Evolutionary conservation across 352 stramenopile species (phyloP), one percentile per base, ranked within the genome.

Genomic region (Pythium chondricola): DNA sequence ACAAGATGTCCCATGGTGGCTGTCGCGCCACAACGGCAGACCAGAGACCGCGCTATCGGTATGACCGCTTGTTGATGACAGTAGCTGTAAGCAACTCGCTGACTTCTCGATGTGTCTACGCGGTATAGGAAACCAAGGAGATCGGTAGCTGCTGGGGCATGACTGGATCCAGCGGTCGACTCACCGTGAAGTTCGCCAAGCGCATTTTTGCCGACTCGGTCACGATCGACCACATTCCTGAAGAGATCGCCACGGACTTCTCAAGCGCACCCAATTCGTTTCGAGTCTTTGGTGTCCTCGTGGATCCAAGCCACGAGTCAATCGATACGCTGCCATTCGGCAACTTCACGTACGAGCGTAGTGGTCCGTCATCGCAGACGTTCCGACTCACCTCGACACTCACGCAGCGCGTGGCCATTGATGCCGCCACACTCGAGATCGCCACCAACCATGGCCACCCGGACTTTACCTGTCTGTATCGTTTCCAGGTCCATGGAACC

Each of bases 391-490:
- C 60, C 4, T 67, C 65, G 4, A 51, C 70, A 4, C 45, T 83
- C 45, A 54, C 37, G 33, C 65, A 79, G 36, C 69, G 61, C 8
- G 71, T 68, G 42, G 40, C 61, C 11, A 63, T 93, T 31, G 75
- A 89, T 56, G 82, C 65, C 9, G 69, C 92, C 33, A 90, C 64
- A 22, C 47, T 96, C 17, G 69, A 91, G 50, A 68, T 96, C 20
- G 35, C 59, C 11, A 89, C 80, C 16, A 96, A 96, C 55, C 67
- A 95, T 54, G 86, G 84, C 33, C 64, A 95, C 45, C 58, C 68
- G 4, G 72, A 92, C n/a, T 95, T 80, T 44, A 96, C 86, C 16
- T 96, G 86, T 47, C 62, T 96, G 7, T 96, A 96, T 68, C 85
- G 86, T n/a, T 85, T 95, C 42, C 63, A 80, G 25, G 82, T 95